phyloP scores from a whole-genome alignment of 257 asterid genomes.

The Euphrasia confusa region DNA sequence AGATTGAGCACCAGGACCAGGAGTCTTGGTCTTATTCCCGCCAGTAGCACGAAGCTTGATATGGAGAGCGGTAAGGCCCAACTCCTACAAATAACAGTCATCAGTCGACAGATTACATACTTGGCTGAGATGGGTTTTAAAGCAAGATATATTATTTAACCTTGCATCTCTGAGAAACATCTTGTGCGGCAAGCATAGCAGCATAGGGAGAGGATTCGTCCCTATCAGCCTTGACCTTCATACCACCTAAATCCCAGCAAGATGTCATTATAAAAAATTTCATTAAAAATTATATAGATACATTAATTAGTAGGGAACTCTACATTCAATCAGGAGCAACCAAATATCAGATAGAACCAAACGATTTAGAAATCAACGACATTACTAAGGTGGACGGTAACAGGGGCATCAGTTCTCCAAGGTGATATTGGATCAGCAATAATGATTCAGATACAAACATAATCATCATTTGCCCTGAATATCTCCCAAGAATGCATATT shows the following conservation, averaged over 20 bases:
- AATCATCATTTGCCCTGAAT: not conserved
- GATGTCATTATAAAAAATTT: too few relatives aligned
- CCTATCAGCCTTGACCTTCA: slow-evolving; percentile 94
- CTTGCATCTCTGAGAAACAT: slow-evolving; percentile 87
- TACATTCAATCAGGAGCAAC: too few relatives aligned
- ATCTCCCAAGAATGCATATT: not conserved
- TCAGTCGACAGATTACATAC: not conserved
- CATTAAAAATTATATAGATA: too few relatives aligned
- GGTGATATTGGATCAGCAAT: not conserved
- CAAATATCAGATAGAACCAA: not conserved
- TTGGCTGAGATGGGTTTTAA: not conserved
- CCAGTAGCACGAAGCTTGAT: slow-evolving; percentile 94
- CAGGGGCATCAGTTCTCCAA: not conserved
- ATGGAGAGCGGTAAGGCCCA: slow-evolving; percentile 81
- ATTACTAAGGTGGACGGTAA: not conserved
- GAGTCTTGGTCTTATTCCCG: slow-evolving; percentile 91
- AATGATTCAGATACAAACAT: not conserved
- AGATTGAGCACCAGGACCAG: slow-evolving; percentile 98
- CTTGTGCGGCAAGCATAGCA: slow-evolving; percentile 98
- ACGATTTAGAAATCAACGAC: not conserved
- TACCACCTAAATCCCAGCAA: slow-evolving; percentile 49
- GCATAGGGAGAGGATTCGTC: slow-evolving; percentile 96
- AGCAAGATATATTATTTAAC: slow-evolving; percentile 23
- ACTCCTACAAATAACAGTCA: slow-evolving; percentile 44
- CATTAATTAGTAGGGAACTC: too few relatives aligned